Evolutionary conservation across 208 protist genomes (phyloP).

Genomic region (Trypanosoma vivax): DNA sequence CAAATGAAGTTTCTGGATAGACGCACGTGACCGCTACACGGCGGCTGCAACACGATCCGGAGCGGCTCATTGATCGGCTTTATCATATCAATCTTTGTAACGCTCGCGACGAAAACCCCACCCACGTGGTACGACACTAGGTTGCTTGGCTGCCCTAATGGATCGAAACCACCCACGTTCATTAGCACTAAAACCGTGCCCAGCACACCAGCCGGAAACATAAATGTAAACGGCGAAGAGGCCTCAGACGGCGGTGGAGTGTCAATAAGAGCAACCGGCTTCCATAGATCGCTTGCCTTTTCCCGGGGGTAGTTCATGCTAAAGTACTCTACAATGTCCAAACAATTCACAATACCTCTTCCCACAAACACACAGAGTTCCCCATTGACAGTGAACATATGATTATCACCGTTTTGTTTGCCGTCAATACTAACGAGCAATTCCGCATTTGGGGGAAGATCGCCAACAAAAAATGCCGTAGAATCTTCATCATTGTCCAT

Average conservation of each 20-base stretch:
- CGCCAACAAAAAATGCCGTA: not conserved
- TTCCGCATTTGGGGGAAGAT: constrained; percentile 10
- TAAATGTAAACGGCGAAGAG: constrained; percentile 9
- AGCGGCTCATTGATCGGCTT: not conserved
- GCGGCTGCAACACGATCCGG: not conserved
- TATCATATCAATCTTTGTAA: not conserved
- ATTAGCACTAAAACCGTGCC: constrained; percentile 8
- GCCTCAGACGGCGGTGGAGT: not conserved
- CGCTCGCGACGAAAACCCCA: not conserved
- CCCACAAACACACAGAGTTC: constrained; percentile 15
- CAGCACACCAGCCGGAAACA: constrained; percentile 9
- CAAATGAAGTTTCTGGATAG: constrained; percentile 7
- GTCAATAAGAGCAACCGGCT: not conserved
- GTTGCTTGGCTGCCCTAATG: not conserved
- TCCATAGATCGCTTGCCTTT: not conserved
- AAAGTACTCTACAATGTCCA: constrained; percentile 11
- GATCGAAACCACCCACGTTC: constrained; percentile 16
- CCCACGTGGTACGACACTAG: constrained; percentile 4
- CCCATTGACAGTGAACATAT: constrained; percentile 17
- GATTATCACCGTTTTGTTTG: not conserved
- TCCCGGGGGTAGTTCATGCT: not conserved
- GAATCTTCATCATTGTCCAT: not conserved
- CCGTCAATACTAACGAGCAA: not conserved
- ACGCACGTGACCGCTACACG: constrained; percentile 3
- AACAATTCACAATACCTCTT: constrained; percentile 12